Percentiles rank a stretch among this genome's conserved stretches.
phyloP scores from a whole-genome alignment of 1,139 yeast genomes.

The Spathaspora sp. region DNA sequence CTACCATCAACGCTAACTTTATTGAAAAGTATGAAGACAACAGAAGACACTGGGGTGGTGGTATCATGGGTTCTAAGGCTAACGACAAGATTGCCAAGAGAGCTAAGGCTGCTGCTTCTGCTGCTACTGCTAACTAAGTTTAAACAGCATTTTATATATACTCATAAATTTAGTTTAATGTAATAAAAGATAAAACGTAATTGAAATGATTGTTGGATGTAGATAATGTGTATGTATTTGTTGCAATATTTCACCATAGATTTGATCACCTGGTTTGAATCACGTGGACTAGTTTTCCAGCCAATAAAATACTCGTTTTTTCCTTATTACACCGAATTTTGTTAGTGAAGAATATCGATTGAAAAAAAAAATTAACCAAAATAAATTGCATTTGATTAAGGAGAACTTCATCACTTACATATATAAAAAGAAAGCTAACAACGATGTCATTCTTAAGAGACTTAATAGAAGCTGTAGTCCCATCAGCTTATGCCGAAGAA shows the following conservation, averaged over 20 bases:
- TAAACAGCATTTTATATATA: conserved; percentile 3
- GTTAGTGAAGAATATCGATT: not conserved
- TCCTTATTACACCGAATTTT: conserved; percentile 5
- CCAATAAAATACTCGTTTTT: conserved; percentile 14
- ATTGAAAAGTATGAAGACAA: conserved; percentile 88
- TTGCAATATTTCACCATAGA: not conserved
- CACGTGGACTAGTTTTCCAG: conserved; percentile 3
- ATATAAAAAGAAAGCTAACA: not conserved
- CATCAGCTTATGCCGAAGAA: conserved; percentile 88
- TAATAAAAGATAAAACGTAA: conserved; percentile 1
- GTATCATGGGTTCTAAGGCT: conserved; percentile 93
- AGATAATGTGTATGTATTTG: not conserved
- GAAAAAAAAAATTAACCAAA: not conserved
- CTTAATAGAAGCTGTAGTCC: conserved; percentile 77
- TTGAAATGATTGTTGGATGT: no score
- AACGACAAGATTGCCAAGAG: conserved; percentile 61
- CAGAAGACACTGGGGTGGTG: conserved; percentile 99
- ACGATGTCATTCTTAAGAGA: conserved; percentile 64
- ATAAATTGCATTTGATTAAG: not conserved
- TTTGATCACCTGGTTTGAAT: not conserved
- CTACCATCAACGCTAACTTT: conserved; percentile 92
- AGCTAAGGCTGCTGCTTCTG: conserved; percentile 38
- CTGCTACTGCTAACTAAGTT: conserved; percentile 10
- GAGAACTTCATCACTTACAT: not conserved
- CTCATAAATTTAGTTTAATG: conserved; percentile 6